Percentiles rank a stretch among this genome's conserved stretches.
These are phyloP conservation scores for Hirsutella rhossiliensis DNA, from an alignment of 2,329 filamentous ascomycete genomes.

Conservation along the genomic window DNA sequence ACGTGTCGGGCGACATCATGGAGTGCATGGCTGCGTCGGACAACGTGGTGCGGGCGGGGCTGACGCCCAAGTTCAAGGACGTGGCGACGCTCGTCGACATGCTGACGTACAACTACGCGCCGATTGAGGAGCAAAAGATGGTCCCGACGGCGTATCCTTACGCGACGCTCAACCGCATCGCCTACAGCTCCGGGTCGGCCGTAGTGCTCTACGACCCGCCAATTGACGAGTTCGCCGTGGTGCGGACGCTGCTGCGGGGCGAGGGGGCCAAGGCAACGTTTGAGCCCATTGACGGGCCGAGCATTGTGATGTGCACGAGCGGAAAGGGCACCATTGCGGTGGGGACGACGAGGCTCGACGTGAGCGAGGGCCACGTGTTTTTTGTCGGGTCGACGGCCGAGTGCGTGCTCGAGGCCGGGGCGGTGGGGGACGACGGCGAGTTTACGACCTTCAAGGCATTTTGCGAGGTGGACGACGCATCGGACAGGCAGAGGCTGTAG, in stretches of 20 bases:
- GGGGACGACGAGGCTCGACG: slow-evolving; percentile 65
- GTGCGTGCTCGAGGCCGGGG: slow-evolving; percentile 60
- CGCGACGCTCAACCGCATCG: slow-evolving; percentile 65
- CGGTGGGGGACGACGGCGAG: slow-evolving; percentile 47
- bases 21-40: slow-evolving; percentile 99
- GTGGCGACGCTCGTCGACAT: slow-evolving; percentile 78
- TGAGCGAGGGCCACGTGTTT: slow-evolving; percentile 63
- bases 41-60: slow-evolving; percentile 93
- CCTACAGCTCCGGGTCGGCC: slow-evolving; percentile 66
- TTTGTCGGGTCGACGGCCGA: slow-evolving; percentile 85
- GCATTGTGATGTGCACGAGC: slow-evolving; percentile 81
- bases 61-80: slow-evolving; percentile 98
- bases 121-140: slow-evolving; percentile 94
- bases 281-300: slow-evolving; percentile 75
- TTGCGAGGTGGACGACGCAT: slow-evolving; percentile 58
- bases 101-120: slow-evolving; percentile 91
- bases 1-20: slow-evolving; percentile 86
- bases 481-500: slow-evolving; percentile 15
- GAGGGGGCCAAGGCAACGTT: slow-evolving; percentile 75
- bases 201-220: slow-evolving; percentile 81
- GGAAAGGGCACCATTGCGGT: slow-evolving; percentile 78
- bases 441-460: slow-evolving; percentile 91
- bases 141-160: slow-evolving; percentile 74
- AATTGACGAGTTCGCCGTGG: slow-evolving; percentile 90
- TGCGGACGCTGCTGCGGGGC: slow-evolving; percentile 63